These are phyloP conservation scores for Acanthamoeba triangularis DNA, from an alignment of 208 protist species.

Conservation along the genomic window DNA sequence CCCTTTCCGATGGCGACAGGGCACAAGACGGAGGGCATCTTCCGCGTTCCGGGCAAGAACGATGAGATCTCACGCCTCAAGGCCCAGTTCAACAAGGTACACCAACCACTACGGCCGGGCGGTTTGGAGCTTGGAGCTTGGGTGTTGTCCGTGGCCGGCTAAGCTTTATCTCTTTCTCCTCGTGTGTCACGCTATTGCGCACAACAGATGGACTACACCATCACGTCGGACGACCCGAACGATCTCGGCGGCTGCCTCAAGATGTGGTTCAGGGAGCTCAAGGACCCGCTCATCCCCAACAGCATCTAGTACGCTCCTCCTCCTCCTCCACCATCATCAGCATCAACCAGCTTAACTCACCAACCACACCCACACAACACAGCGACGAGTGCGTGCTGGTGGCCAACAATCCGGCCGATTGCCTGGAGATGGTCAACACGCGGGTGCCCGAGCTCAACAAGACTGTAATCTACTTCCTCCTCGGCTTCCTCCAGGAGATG, in stretches of 20 bases:
- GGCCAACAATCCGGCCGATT: conserved; percentile 2
- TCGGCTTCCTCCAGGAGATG: conserved; percentile 54
- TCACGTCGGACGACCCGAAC: conserved; percentile 16
- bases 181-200: neutral
- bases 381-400: conserved; percentile 18
- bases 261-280: conserved; percentile 59
- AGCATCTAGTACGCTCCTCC: neutral
- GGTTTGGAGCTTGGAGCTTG: too few species aligned
- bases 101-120: too few species aligned
- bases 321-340: neutral
- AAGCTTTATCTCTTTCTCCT: too few species aligned
- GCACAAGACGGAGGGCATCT: conserved; percentile 40
- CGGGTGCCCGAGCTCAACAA: conserved; percentile 32
- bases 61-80: neutral
- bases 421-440: conserved; percentile 15
- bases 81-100: conserved; percentile 38
- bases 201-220: neutral
- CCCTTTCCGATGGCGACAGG: neutral
- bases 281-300: conserved; percentile 58
- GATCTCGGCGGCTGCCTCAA: conserved; percentile 14
- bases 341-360: neutral
- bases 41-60: neutral
- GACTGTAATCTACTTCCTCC: conserved; percentile 21
- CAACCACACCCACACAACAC: too few species aligned
- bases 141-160: too few species aligned